These are phyloP conservation scores for Violaceomyces palustris DNA, from an alignment of 1,284 basidiomycete species.

Conservation along the genomic window DNA sequence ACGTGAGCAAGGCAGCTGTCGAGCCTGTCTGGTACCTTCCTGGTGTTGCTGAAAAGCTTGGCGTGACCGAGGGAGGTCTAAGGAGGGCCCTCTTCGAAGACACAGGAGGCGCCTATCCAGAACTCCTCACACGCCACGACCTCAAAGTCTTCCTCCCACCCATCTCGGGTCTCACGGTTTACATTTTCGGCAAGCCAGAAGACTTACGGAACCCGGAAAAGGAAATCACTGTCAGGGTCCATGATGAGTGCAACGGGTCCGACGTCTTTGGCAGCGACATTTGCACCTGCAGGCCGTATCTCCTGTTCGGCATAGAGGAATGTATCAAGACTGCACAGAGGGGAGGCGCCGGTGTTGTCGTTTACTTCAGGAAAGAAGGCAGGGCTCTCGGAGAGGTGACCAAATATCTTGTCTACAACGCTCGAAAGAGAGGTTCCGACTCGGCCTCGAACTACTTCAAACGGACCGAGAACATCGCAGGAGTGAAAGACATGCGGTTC, in stretches of 20 bases:
- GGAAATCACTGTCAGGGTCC: conserved; percentile 83
- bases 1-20: conserved; percentile 65
- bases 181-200: conserved; percentile 66
- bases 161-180: conserved; percentile 84
- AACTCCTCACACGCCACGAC: conserved; percentile 87
- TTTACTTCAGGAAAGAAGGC: conserved; percentile 93
- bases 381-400: conserved; percentile 79
- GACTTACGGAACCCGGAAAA: conserved; percentile 54
- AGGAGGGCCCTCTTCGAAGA: conserved; percentile 89
- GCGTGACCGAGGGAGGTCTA: conserved; percentile 68
- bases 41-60: conserved; percentile 58
- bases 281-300: conserved; percentile 88
- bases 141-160: conserved; percentile 93
- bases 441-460: conserved; percentile 89
- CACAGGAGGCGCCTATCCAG: conserved; percentile 87
- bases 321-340: conserved; percentile 79
- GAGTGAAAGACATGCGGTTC: conserved; percentile 61
- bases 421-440: conserved; percentile 88
- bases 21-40: conserved; percentile 84
- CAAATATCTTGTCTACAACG: conserved; percentile 69
- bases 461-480: conserved; percentile 84
- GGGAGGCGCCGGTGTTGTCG: conserved; percentile 83
- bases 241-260: conserved; percentile 85
- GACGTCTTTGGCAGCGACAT: conserved; percentile 80
- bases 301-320: conserved; percentile 88